phyloP scores from a whole-genome alignment of 331 rosid species.

The Erythrophleum ivorense region DNA sequence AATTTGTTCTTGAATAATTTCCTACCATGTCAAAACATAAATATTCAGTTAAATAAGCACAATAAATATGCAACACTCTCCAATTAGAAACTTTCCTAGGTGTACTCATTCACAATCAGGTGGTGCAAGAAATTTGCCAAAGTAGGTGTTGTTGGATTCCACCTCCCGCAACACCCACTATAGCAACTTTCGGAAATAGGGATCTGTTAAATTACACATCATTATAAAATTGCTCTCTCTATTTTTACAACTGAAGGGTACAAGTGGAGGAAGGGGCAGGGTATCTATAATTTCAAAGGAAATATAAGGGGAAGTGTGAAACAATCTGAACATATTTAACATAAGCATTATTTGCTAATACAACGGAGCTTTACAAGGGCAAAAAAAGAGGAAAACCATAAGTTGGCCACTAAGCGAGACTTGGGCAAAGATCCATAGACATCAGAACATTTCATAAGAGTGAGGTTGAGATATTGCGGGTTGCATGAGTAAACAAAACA shows the following conservation, averaged over 20 bases:
- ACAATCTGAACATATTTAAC: neutral
- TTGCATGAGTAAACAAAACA: neutral
- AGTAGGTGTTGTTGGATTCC: too few species aligned
- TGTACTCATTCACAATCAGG: neutral
- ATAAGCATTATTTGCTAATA: neutral
- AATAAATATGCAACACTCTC: neutral
- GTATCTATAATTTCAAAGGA: too few species aligned
- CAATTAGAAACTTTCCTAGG: neutral
- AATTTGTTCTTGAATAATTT: slow-evolving; percentile 95
- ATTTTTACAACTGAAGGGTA: too few species aligned
- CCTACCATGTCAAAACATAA: slow-evolving; percentile 56
- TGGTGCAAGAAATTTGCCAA: too few species aligned
- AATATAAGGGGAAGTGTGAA: too few species aligned
- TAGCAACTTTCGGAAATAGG: too few species aligned
- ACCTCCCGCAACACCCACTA: too few species aligned
- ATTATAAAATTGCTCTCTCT: too few species aligned
- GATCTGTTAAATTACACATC: too few species aligned
- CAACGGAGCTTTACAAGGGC: neutral
- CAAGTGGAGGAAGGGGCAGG: too few species aligned
- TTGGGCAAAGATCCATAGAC: neutral
- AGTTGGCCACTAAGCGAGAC: neutral
- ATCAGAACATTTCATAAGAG: neutral
- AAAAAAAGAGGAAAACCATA: neutral
- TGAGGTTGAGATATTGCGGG: neutral
- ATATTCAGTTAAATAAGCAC: neutral